Evolutionary conservation across 208 protist species (phyloP).

Genomic region (Leishmania martiniquensis): DNA sequence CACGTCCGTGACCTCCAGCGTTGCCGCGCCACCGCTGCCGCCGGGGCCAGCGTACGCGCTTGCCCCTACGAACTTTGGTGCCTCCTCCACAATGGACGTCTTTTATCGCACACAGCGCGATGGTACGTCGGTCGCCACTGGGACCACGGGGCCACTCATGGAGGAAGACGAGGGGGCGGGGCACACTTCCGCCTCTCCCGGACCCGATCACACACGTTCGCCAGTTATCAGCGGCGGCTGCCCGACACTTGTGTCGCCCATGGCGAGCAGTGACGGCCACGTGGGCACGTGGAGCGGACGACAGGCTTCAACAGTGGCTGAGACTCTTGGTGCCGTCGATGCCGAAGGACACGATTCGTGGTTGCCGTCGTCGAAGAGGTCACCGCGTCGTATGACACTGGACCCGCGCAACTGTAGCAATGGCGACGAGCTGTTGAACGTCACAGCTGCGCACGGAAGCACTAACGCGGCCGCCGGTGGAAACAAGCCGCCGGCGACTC

Average conservation of each 20-base stretch:
- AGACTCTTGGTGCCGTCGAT: background rate
- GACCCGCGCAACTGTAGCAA: too few relatives aligned
- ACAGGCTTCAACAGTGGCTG: background rate
- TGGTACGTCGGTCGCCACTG: background rate
- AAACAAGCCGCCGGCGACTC: background rate
- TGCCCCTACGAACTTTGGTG: slow-evolving; percentile 15
- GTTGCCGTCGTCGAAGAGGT: background rate
- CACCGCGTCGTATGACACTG: background rate
- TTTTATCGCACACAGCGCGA: slow-evolving; percentile 16
- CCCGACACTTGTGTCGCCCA: background rate
- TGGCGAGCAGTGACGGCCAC: background rate
- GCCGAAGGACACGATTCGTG: background rate
- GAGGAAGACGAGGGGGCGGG: background rate
- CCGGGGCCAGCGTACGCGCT: slow-evolving; percentile 22
- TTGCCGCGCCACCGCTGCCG: slow-evolving; percentile 24
- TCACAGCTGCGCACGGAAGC: background rate
- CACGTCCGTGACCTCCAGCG: slow-evolving; percentile 27
- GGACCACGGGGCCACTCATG: background rate
- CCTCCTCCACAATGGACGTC: slow-evolving; percentile 28
- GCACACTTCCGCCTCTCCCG: background rate
- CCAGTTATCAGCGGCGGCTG: background rate
- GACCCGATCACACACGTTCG: background rate
- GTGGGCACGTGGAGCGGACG: background rate
- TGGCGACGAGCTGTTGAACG: background rate
- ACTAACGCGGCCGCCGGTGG: background rate